Conservation (phyloP, 371 early-diverging fungal species). For the Rhizopus microsporus region DNA sequence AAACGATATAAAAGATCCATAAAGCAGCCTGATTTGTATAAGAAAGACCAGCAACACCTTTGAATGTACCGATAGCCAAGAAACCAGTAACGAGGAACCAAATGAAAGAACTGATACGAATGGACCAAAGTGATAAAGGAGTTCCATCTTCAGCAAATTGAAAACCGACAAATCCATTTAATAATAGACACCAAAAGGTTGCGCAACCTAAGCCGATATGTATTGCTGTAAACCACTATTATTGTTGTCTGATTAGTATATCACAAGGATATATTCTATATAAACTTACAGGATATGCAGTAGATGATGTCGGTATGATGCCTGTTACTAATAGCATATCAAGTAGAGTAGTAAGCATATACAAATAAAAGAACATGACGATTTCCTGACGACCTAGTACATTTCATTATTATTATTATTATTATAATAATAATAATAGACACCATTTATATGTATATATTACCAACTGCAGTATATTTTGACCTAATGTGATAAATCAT, state of each 20-base stretch:
- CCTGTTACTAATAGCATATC: conserved; percentile 83
- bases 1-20: conserved; percentile 72
- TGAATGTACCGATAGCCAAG: conserved; percentile 73
- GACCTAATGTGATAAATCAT: conserved; percentile 91
- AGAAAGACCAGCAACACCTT: conserved; percentile 53
- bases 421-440: not conserved
- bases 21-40: conserved; percentile 59
- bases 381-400: conserved; percentile 85
- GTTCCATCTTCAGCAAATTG: conserved; percentile 91
- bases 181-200: conserved; percentile 76
- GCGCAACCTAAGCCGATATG: conserved; percentile 67
- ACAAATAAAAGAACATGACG: conserved; percentile 90
- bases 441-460: conserved; percentile 2
- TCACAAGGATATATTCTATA: not conserved
- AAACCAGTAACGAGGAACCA: conserved; percentile 65
- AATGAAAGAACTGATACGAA: conserved; percentile 66
- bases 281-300: not conserved
- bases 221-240: conserved; percentile 71
- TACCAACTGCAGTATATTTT: conserved; percentile 93
- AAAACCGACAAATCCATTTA: conserved; percentile 88
- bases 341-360: conserved; percentile 66
- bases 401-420: not conserved
- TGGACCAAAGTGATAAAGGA: conserved; percentile 51
- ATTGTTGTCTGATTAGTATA: not conserved
- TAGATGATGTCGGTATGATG: conserved; percentile 75